Conservation (phyloP, 768 basidiomycete species). For the Agaricus subrufescens region DNA sequence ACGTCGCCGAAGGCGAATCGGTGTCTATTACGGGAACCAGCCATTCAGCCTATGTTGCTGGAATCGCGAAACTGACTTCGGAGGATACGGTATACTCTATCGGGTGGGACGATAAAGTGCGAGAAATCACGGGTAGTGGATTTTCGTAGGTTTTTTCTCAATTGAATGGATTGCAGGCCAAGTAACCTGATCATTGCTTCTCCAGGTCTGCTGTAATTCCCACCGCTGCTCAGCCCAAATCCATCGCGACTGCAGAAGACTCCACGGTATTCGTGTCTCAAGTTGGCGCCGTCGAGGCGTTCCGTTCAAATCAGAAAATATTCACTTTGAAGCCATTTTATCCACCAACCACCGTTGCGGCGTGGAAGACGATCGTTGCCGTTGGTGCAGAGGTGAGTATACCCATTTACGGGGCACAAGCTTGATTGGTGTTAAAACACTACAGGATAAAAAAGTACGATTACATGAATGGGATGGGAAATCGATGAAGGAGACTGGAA, state of each 20-base stretch:
- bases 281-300: slow-evolving; percentile 53
- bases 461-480: slow-evolving; percentile 72
- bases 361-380: slow-evolving; percentile 48
- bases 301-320: slow-evolving; percentile 67
- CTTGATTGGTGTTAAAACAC: background rate
- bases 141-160: slow-evolving; percentile 41
- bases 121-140: slow-evolving; percentile 49
- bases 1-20: slow-evolving; percentile 41
- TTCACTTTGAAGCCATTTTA: slow-evolving; percentile 49
- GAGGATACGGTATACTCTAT: slow-evolving; percentile 58
- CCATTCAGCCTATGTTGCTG: slow-evolving; percentile 69
- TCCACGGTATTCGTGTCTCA: slow-evolving; percentile 65
- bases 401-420: background rate
- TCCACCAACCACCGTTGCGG: slow-evolving; percentile 54
- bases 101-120: slow-evolving; percentile 77
- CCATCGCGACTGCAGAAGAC: slow-evolving; percentile 54
- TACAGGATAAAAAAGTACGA: slow-evolving; percentile 69
- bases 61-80: slow-evolving; percentile 40
- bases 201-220: slow-evolving; percentile 47
- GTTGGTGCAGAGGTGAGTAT: slow-evolving; percentile 69
- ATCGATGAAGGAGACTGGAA: slow-evolving; percentile 46
- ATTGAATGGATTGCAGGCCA: background rate
- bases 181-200: background rate
- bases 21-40: slow-evolving; percentile 51
- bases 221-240: slow-evolving; percentile 62